A percentile compares a stretch with the other conserved stretches of the same genome.
phyloP scores from a whole-genome alignment of 2,329 filamentous ascomycete genomes.

The Colletotrichum kahawae region DNA sequence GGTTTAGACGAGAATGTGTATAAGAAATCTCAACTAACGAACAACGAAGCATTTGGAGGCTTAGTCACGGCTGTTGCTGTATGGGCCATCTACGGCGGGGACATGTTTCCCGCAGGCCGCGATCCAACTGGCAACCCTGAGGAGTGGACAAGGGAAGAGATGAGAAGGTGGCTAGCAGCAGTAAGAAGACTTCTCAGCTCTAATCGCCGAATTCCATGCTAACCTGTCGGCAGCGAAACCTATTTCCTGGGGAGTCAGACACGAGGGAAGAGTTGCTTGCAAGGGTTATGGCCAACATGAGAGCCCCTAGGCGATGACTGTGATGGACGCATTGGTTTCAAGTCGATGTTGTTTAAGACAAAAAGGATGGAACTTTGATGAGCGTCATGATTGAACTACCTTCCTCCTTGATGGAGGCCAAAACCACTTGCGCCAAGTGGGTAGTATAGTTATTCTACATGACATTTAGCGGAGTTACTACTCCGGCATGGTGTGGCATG shows the following conservation, averaged over 20 bases:
- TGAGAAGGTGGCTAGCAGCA: slow-evolving; percentile 79
- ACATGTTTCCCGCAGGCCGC: slow-evolving; percentile 76
- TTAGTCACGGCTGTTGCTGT: slow-evolving; percentile 81
- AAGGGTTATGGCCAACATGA: slow-evolving; percentile 52
- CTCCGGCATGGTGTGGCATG: not conserved
- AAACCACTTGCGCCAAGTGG: not conserved
- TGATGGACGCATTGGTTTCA: not conserved
- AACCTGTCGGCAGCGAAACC: slow-evolving; percentile 43
- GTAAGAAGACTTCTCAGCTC: slow-evolving; percentile 55
- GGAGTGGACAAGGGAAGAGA: slow-evolving; percentile 79
- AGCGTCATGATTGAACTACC: not conserved
- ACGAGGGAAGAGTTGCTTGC: slow-evolving; percentile 52
- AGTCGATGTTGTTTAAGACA: not conserved
- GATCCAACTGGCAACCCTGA: slow-evolving; percentile 80
- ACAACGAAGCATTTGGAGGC: slow-evolving; percentile 74
- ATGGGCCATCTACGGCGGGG: slow-evolving; percentile 85
- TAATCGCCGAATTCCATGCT: slow-evolving; percentile 6
- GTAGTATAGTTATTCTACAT: not conserved
- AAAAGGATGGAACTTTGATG: not conserved
- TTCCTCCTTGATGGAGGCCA: not conserved
- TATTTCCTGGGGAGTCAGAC: slow-evolving; percentile 48
- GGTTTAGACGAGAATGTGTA: not conserved
- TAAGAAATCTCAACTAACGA: not conserved
- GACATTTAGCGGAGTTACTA: not conserved
- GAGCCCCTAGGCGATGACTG: slow-evolving; percentile 34